Conservation (phyloP, 257 asterid genomes). For the Osmanthus fragrans region DNA sequence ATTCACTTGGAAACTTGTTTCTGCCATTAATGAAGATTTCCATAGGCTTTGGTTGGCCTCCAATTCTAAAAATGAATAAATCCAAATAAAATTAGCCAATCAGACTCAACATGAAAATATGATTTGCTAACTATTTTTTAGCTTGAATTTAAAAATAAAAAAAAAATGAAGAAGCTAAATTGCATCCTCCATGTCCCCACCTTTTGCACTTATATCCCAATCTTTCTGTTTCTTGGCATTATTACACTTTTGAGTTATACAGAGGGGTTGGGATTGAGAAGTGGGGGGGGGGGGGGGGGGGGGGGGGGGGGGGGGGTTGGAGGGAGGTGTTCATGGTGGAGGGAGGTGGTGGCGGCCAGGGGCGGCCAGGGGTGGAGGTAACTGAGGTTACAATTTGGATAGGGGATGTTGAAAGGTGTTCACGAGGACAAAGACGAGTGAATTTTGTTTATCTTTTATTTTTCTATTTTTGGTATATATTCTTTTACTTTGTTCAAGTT, state of each 20-base stretch:
- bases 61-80: background rate
- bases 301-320: no score
- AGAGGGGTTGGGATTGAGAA: background rate
- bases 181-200: background rate
- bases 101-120: background rate
- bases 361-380: no score
- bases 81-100: background rate
- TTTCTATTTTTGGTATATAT: no score
- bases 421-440: no score
- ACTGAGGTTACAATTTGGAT: no score
- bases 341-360: no score
- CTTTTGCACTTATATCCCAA: background rate
- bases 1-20: background rate
- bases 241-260: background rate
- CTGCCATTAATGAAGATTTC: background rate
- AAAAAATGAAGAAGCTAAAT: background rate
- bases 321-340: no score
- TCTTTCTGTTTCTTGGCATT: background rate
- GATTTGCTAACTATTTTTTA: background rate
- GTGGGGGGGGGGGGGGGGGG: no score
- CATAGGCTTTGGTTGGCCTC: background rate
- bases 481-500: no score
- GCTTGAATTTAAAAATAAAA: background rate
- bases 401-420: no score
- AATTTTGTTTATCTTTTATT: no score